Evolutionary conservation across 257 asterid genomes (phyloP).

Genomic region (Nicotiana attenuata): DNA sequence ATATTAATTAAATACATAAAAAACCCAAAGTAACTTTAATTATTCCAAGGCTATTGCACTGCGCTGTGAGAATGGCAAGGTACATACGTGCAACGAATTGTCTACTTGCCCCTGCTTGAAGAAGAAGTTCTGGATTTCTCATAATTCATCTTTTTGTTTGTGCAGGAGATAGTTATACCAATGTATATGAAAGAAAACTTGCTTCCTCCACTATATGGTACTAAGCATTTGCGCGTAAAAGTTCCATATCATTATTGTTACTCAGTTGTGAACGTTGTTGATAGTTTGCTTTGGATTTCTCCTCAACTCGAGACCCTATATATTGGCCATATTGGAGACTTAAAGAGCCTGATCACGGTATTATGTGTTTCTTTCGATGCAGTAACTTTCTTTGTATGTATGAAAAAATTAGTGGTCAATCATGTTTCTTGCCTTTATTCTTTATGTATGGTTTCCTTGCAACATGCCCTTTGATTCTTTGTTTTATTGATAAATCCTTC

Average conservation of each 20-base stretch:
- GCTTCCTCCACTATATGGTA: background rate
- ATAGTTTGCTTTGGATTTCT: constrained; percentile 6
- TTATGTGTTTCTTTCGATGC: too few species aligned
- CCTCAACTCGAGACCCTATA: background rate
- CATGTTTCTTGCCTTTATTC: too few species aligned
- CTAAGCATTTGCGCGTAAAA: background rate
- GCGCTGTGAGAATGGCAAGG: too few species aligned
- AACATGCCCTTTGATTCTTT: too few species aligned
- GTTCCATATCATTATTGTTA: background rate
- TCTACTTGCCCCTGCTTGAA: background rate
- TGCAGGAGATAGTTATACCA: background rate
- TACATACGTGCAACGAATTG: background rate
- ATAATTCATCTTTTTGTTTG: background rate
- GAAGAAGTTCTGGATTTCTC: background rate
- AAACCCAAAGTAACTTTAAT: background rate
- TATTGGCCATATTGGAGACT: background rate
- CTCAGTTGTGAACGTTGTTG: background rate
- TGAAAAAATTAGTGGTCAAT: too few species aligned
- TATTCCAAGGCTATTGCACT: background rate
- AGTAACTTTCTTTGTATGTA: too few species aligned
- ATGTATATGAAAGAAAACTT: background rate
- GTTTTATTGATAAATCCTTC: too few species aligned
- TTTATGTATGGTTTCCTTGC: too few species aligned
- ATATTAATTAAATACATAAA: too few species aligned
- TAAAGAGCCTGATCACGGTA: background rate